Percentiles rank a stretch among this genome's conserved stretches.
These are phyloP conservation scores for Mortierella sp. DNA, from an alignment of 371 early-diverging fungal genomes.

Conservation along the genomic window DNA sequence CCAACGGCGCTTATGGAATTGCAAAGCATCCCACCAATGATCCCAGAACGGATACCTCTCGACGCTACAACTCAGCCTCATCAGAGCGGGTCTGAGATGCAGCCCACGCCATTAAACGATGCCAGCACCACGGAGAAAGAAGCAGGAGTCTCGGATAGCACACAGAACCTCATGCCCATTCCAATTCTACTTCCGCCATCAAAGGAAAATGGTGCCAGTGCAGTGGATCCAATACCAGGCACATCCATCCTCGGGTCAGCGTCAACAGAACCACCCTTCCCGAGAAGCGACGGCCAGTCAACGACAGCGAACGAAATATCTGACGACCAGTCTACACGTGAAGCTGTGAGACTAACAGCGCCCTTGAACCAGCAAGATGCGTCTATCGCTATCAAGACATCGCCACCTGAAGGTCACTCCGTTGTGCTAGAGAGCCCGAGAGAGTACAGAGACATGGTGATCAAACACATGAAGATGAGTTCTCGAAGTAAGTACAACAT, in stretches of 20 bases:
- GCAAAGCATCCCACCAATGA: conserved; percentile 33
- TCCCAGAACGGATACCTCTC: conserved; percentile 19
- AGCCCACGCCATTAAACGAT: background rate
- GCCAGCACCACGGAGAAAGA: background rate
- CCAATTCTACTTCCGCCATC: conserved; percentile 26
- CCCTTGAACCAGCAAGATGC: too few species aligned
- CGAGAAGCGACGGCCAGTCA: background rate
- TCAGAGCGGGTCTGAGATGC: background rate
- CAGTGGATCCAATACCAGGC: background rate
- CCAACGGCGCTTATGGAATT: conserved; percentile 36
- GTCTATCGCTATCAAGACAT: background rate
- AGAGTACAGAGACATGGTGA: conserved; percentile 11
- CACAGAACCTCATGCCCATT: conserved; percentile 22
- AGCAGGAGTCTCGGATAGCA: background rate
- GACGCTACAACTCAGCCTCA: background rate
- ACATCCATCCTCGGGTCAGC: background rate
- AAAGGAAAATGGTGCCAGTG: background rate
- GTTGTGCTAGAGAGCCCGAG: conserved; percentile 2
- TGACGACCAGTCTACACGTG: background rate
- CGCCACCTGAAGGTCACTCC: background rate
- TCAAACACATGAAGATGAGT: conserved; percentile 25
- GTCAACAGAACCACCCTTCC: background rate
- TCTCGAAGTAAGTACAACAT: conserved; percentile 18
- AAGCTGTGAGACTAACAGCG: too few species aligned
- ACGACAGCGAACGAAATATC: background rate